These are phyloP conservation scores for Fraxinus excelsior DNA, from an alignment of 257 asterid species.

Conservation along the genomic window DNA sequence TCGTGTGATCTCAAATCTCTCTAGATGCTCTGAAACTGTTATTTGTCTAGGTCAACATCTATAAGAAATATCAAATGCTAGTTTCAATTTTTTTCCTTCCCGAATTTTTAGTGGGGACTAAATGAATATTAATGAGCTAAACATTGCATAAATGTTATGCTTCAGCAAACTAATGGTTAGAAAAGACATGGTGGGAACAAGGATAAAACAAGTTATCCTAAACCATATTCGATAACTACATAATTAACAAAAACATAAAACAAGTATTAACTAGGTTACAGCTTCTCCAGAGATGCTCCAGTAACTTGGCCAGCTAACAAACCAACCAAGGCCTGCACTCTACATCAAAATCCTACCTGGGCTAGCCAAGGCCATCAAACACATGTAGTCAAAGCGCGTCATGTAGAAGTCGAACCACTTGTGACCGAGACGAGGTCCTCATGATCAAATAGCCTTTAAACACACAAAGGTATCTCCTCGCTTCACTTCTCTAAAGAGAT, in stretches of 20 bases:
- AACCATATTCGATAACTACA: not conserved
- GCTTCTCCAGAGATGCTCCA: no score
- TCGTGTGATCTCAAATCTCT: not conserved
- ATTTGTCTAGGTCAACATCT: not conserved
- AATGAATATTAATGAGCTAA: not conserved
- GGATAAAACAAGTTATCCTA: not conserved
- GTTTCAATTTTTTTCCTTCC: not conserved
- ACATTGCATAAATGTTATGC: not conserved
- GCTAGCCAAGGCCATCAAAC: no score
- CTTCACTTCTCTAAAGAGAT: no score
- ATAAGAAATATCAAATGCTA: not conserved
- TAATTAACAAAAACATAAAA: not conserved
- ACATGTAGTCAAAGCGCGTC: no score
- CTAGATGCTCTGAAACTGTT: not conserved
- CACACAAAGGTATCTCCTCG: no score
- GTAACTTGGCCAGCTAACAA: no score
- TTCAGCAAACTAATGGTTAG: not conserved
- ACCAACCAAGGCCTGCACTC: no score
- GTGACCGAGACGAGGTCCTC: no score
- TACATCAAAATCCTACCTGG: no score
- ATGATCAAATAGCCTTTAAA: no score
- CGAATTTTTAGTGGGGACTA: not conserved
- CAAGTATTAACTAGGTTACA: not conserved
- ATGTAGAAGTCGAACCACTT: no score
- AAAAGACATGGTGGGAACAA: not conserved